Evolutionary conservation across 257 asterid species (phyloP).

Genomic region (Salvia miltiorrhiza): DNA sequence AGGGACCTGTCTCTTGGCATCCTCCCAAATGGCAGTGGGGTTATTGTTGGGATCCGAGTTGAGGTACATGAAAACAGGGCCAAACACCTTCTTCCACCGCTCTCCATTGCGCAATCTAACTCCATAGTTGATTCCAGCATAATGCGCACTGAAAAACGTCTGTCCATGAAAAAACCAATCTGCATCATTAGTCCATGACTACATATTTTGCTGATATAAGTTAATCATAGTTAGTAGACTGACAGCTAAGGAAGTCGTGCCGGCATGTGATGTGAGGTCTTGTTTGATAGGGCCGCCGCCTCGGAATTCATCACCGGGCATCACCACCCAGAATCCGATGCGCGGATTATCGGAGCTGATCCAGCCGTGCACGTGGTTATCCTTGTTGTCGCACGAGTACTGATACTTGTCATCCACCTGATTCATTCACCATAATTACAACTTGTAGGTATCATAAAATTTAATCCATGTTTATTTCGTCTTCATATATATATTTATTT

Average conservation of each 20-base stretch:
- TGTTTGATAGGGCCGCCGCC: constrained; percentile 58
- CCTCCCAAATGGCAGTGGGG: constrained; percentile 45
- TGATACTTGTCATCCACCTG: constrained; percentile 78
- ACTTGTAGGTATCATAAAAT: no score
- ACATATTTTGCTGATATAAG: not conserved
- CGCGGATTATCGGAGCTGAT: constrained; percentile 31
- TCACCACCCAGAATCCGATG: constrained; percentile 65
- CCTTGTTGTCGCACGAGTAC: constrained; percentile 52
- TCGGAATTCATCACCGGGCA: constrained; percentile 63
- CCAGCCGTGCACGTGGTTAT: constrained; percentile 69
- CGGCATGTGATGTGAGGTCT: constrained; percentile 66
- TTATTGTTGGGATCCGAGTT: constrained; percentile 39
- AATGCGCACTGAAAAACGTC: constrained; percentile 53
- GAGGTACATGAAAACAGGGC: constrained; percentile 59
- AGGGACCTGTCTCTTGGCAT: constrained; percentile 58
- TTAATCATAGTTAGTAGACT: not conserved
- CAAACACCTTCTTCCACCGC: constrained; percentile 61
- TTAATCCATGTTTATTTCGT: no score
- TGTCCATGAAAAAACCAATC: not conserved
- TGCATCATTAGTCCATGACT: not conserved
- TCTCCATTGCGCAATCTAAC: constrained; percentile 43
- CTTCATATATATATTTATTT: no score
- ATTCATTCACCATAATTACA: no score
- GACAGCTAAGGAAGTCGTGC: constrained; percentile 53
- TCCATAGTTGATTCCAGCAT: constrained; percentile 41